These are phyloP conservation scores for Babjeviella inositovora DNA, from an alignment of 805 yeast genomes.

Conservation along the genomic window DNA sequence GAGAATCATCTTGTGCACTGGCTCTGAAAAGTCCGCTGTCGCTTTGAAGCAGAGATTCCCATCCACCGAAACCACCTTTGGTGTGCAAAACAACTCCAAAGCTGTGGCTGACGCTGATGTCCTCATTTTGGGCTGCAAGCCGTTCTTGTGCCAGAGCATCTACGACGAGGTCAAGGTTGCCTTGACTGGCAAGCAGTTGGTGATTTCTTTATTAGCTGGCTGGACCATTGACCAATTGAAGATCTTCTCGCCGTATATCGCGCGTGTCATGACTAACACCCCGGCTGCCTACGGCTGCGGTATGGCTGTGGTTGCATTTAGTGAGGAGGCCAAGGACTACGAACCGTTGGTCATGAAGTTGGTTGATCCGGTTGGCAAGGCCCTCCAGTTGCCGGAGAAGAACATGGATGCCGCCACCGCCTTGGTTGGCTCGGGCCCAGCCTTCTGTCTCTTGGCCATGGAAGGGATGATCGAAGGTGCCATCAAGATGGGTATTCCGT, in stretches of 20 bases:
- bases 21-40: constrained; percentile 30
- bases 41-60: constrained; percentile 28
- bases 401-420: constrained; percentile 96
- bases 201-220: constrained; percentile 85
- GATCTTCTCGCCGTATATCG: constrained; percentile 38
- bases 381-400: constrained; percentile 63
- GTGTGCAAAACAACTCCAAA: constrained; percentile 25
- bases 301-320: constrained; percentile 81
- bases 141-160: constrained; percentile 55
- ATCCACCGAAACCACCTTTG: constrained; percentile 35
- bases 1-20: constrained; percentile 67
- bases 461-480: constrained; percentile 94
- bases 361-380: constrained; percentile 51
- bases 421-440: constrained; percentile 93
- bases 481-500: constrained; percentile 85
- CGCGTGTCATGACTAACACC: constrained; percentile 96
- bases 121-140: constrained; percentile 77
- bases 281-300: constrained; percentile 91
- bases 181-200: constrained; percentile 32
- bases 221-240: constrained; percentile 63
- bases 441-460: constrained; percentile 76
- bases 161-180: constrained; percentile 29
- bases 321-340: constrained; percentile 26
- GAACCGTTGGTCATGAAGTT: constrained; percentile 33
- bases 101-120: constrained; percentile 56